Evolutionary conservation across 345 rosid genomes (phyloP), one percentile per base, ranked within the genome.

Genomic region (Draba incana): DNA sequence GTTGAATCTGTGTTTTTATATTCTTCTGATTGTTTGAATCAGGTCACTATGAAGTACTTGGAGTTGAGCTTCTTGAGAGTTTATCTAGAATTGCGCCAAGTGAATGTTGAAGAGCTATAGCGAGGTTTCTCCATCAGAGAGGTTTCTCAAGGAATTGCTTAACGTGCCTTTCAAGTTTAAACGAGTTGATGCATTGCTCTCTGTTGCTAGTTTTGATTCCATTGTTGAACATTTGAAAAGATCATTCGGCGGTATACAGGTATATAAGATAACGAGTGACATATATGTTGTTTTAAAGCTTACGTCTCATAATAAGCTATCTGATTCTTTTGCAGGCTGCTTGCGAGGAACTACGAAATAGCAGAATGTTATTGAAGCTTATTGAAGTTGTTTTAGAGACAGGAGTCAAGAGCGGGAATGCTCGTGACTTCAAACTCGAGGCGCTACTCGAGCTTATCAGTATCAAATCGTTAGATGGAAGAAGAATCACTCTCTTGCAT

Each of bases 21-120:
- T 4, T 45, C 3, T 37, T 56, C 10, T 8, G 48, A 33, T 6
- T 4, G 9, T 25, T 37, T 59, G 20, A 27, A 66, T 75, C 84
- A 95, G 99, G 99, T 63, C 81, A 88, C 60, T 80, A 84, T 5
- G 97, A 86, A 64, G 75, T 85, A 10, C 77, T 95, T 64, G 98
- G 98, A 53, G 80, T 89, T 51, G 99, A 95, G 67, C 89, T 95
- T 46, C 88, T 95, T 28, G 97, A 92, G 75, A 89, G 92, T 74
- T 72, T 95, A 74, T 73, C 83, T 41, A 86, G 88, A 81, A 81
- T 95, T 84, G 88, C 90, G 53, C 97, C 89, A 9, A 85, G 89
- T 6, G 80, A 86, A 95, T 82, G 69, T 76, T 95, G 76, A 86
- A 66, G 66, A 93, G 88, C 47, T 86, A 75, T 79, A 81, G 82